Percentiles rank a stretch among this genome's conserved stretches.
Conservation (phyloP, 2,329 filamentous ascomycete species). For the Scopulariopsis brevicaulis region DNA sequence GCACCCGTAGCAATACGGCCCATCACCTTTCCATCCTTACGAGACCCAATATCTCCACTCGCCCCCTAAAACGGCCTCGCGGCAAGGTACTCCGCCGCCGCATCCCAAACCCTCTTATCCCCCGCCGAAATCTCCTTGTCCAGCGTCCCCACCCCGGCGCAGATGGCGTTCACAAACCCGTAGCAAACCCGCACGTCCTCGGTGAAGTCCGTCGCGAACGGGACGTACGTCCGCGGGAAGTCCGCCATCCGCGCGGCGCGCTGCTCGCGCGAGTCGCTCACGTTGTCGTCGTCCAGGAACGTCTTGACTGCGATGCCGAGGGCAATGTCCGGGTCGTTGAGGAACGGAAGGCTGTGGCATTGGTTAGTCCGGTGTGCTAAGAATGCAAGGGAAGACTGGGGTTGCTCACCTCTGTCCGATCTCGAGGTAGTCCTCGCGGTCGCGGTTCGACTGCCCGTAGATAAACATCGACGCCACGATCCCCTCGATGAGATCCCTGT, state of each 20-base stretch:
- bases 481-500: conserved; percentile 78
- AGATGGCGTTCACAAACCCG: conserved; percentile 45
- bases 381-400: background rate
- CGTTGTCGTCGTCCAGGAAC: conserved; percentile 61
- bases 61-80: conserved; percentile 24
- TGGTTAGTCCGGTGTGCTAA: conserved; percentile 1
- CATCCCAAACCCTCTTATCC: conserved; percentile 41
- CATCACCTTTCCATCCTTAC: too few species aligned
- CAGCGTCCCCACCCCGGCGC: conserved; percentile 26
- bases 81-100: conserved; percentile 41
- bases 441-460: conserved; percentile 64
- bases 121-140: conserved; percentile 32
- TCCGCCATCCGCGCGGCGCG: conserved; percentile 30
- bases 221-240: conserved; percentile 44
- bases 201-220: conserved; percentile 43
- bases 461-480: conserved; percentile 72
- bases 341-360: conserved; percentile 48
- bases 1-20: too few species aligned
- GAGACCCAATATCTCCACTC: background rate
- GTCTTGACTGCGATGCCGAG: conserved; percentile 73
- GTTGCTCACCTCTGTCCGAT: conserved; percentile 60
- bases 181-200: conserved; percentile 48
- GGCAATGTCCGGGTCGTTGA: conserved; percentile 59
- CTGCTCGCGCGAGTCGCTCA: conserved; percentile 37
- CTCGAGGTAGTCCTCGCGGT: conserved; percentile 52